These are phyloP conservation scores for Prunus mongolica DNA, from an alignment of 306 rosid genomes.

Conservation along the genomic window DNA sequence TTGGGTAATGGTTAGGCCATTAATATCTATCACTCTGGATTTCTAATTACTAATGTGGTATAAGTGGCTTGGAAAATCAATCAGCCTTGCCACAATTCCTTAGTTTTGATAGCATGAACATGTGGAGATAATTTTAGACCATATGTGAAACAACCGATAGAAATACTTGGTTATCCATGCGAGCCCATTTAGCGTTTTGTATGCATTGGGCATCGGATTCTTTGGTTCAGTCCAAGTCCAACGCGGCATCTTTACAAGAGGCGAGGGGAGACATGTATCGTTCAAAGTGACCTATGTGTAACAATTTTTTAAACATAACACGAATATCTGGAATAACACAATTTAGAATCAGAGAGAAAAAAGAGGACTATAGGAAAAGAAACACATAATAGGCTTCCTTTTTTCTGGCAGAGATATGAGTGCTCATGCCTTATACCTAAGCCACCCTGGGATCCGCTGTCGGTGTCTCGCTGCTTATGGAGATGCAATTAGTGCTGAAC, in stretches of 20 bases:
- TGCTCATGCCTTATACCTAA: slow-evolving; percentile 89
- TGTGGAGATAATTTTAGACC: too few species aligned
- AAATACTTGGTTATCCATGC: too few species aligned
- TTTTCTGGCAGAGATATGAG: slow-evolving; percentile 67
- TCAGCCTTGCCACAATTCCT: too few species aligned
- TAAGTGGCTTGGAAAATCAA: too few species aligned
- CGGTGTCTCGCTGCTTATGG: slow-evolving; percentile 97
- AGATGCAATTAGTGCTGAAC: slow-evolving; percentile 89
- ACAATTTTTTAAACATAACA: background rate
- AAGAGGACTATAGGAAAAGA: background rate
- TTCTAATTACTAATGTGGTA: too few species aligned
- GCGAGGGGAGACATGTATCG: background rate
- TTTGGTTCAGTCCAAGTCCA: slow-evolving; percentile 8
- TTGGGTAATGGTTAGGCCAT: too few species aligned
- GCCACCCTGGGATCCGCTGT: slow-evolving; percentile 96
- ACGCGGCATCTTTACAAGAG: background rate
- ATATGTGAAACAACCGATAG: too few species aligned
- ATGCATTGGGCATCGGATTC: slow-evolving; percentile 6
- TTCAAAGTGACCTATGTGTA: background rate
- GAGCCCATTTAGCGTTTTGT: background rate
- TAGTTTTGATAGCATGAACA: too few species aligned
- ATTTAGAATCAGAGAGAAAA: background rate
- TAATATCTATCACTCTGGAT: too few species aligned
- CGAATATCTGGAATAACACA: background rate
- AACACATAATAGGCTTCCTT: too few species aligned